These are phyloP conservation scores for Ceratobasidium sp. DNA, from an alignment of 1,284 basidiomycete genomes.

Conservation along the genomic window DNA sequence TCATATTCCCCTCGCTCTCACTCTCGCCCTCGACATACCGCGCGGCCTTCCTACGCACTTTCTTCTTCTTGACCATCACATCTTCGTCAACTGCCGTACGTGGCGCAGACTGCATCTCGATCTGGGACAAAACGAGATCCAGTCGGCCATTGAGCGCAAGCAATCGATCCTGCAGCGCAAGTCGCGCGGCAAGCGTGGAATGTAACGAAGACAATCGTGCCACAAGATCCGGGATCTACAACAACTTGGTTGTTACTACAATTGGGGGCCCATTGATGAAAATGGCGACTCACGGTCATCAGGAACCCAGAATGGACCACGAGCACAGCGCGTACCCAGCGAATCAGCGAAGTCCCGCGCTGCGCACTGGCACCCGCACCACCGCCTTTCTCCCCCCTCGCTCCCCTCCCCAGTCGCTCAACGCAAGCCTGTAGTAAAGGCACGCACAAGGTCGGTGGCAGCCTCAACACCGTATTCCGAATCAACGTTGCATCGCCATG, in stretches of 20 bases:
- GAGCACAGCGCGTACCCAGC: conserved; percentile 89
- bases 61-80: conserved; percentile 42
- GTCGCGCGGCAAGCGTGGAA: conserved; percentile 77
- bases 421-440: conserved; percentile 89
- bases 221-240: conserved; percentile 83
- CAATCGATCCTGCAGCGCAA: conserved; percentile 84
- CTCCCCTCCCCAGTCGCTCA: conserved; percentile 84
- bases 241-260: conserved; percentile 42
- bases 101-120: conserved; percentile 78
- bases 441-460: conserved; percentile 90
- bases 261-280: not conserved
- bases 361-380: conserved; percentile 85
- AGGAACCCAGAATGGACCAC: conserved; percentile 90
- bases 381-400: conserved; percentile 72
- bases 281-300: conserved; percentile 73
- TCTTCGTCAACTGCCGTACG: conserved; percentile 59
- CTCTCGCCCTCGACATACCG: conserved; percentile 63
- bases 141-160: conserved; percentile 86
- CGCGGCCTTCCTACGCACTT: conserved; percentile 53
- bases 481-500: conserved; percentile 86
- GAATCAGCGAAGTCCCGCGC: conserved; percentile 80
- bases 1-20: conserved; percentile 52
- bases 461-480: conserved; percentile 83
- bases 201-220: conserved; percentile 84
- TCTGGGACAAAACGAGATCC: conserved; percentile 92